Evolutionary conservation across 306 rosid genomes (phyloP).

Genomic region (Citrullus colocynthis): DNA sequence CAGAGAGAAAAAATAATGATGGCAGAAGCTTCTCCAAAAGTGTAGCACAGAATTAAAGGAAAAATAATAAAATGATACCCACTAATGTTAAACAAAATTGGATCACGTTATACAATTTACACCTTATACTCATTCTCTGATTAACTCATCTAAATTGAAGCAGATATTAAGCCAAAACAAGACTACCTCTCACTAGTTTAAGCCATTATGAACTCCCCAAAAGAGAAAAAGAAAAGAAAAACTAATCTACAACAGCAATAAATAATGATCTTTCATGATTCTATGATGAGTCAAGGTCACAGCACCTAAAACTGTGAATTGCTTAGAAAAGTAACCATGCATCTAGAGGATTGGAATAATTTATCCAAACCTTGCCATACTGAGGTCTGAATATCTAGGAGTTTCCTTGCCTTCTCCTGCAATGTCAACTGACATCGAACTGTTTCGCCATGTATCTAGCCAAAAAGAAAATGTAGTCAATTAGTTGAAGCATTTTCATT

Average conservation of each 20-base stretch:
- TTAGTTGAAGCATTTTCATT: neutral
- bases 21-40: neutral
- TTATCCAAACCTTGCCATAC: constrained; percentile 74
- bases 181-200: neutral
- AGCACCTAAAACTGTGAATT: constrained; percentile 47
- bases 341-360: constrained; percentile 61
- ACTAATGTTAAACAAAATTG: neutral
- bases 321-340: constrained; percentile 68
- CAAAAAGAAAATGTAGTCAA: constrained; percentile 4
- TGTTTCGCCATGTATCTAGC: constrained; percentile 82
- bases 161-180: neutral
- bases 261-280: neutral
- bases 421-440: constrained; percentile 48
- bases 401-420: constrained; percentile 68
- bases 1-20: neutral
- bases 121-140: neutral
- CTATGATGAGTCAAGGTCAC: neutral
- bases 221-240: neutral
- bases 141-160: neutral
- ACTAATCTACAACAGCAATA: constrained; percentile 3
- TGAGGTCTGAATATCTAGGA: constrained; percentile 55
- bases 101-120: neutral
- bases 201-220: neutral
- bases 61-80: neutral
- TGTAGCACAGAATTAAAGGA: neutral